Base-by-base conservation (phyloP, 2,329 filamentous ascomycete species). In the Byssoonygena ceratinophila region DNA sequence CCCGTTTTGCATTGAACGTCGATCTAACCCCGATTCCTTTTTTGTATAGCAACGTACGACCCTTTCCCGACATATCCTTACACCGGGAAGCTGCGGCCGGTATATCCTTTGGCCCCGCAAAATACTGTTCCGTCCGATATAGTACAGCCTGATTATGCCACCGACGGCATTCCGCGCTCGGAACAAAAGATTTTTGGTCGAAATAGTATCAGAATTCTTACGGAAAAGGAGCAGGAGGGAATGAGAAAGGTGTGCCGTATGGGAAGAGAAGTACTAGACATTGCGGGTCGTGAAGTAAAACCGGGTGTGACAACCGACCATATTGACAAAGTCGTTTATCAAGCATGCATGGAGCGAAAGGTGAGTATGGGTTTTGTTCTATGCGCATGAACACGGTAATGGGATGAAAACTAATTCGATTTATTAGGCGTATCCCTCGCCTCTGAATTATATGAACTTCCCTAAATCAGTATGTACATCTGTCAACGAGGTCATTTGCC, bases 391-490 rank as follows among this genome's bases (percentile, higher is more conserved):
- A 31, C 6, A 22, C n/a, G 27, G 34, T 36, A 4, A 43, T 20
- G 18, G 29, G 11, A 7, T 18, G 23, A 16, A 4, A 34, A 25
- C 16, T 16, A 7, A 22, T 27, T 11, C 56, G 8, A 41, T 29
- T 9, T 32, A 9, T 34, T 57, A 96, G 90, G 86, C 89, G 8
- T 97, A 97, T 67, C 91, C 91, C 0, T 96, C 91, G 0, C 89
- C 91, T 1, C 75, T 97, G 31, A 96, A 96, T 74, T 97, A 97
- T 73, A 86, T 87, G 74, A 77, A 90, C 69, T 98, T 97, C 72
- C 92, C 92, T 59, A 98, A 98, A 74, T 98, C 92, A 0, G 87
- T 96, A 57, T 98, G 92, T 72, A 97, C 91, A 2, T 97, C 91
- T 2, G 73, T 87, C 46, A 98, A 98, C 74, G 92, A 98, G 71